phyloP scores from a whole-genome alignment of 2,329 filamentous ascomycete genomes.

The Aspergillus tanneri region DNA sequence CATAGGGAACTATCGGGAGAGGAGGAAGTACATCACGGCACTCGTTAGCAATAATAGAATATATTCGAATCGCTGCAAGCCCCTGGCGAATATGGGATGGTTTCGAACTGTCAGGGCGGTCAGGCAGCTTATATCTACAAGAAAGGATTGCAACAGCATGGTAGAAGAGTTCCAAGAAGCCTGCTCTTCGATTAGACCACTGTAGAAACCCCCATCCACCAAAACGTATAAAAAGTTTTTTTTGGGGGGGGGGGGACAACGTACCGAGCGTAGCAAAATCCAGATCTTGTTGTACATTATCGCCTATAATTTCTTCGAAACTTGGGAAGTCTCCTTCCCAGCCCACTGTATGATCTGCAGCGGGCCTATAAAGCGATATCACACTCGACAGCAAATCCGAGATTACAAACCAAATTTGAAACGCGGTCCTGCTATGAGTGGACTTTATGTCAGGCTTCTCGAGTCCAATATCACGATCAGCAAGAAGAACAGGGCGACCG shows the following conservation, averaged over 20 bases:
- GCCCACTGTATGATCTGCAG: conserved; percentile 32
- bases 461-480: conserved; percentile 42
- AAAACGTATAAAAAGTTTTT: conserved; percentile 5
- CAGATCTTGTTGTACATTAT: conserved; percentile 25
- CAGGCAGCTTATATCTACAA: conserved; percentile 47
- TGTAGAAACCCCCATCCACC: too few relatives aligned
- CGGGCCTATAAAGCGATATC: conserved; percentile 43
- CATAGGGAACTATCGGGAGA: conserved; percentile 57
- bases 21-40: conserved; percentile 49
- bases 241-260: not conserved
- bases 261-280: conserved; percentile 33
- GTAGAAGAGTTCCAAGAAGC: conserved; percentile 56
- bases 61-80: conserved; percentile 56
- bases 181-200: too few relatives aligned
- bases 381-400: conserved; percentile 39
- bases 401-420: conserved; percentile 40
- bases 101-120: conserved; percentile 46
- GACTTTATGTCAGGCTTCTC: conserved; percentile 26
- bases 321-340: conserved; percentile 42
- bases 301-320: conserved; percentile 36
- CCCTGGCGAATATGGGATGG: conserved; percentile 55
- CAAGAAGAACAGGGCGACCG: conserved; percentile 40
- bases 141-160: conserved; percentile 58
- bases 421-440: conserved; percentile 24
- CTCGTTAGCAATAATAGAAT: conserved; percentile 51